Evolutionary conservation across 2,329 filamentous ascomycete genomes (phyloP).

Genomic region (Fusarium ramigenum): DNA sequence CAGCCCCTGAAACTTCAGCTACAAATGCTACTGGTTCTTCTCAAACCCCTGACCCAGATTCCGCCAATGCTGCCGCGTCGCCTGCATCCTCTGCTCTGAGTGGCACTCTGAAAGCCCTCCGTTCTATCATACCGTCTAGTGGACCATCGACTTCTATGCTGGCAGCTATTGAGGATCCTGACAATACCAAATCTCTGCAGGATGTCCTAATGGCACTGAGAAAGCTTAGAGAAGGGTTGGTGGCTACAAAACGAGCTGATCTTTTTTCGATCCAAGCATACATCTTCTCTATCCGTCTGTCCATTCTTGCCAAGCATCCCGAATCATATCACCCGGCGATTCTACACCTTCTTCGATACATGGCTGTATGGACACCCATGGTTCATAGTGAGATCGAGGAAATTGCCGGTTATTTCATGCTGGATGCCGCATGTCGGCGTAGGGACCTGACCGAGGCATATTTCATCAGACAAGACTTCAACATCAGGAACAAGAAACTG

Average conservation of each 20-base stretch:
- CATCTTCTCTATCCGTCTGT: slow-evolving; percentile 87
- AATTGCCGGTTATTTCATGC: slow-evolving; percentile 80
- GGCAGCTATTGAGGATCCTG: slow-evolving; percentile 34
- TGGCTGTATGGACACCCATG: slow-evolving; percentile 76
- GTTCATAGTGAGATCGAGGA: slow-evolving; percentile 79
- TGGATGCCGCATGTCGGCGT: slow-evolving; percentile 89
- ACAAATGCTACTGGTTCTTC: background rate
- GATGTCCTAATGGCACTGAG: slow-evolving; percentile 84
- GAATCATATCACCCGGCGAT: slow-evolving; percentile 93
- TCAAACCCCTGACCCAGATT: background rate
- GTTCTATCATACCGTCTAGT: slow-evolving; percentile 17
- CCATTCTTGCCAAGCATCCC: slow-evolving; percentile 81
- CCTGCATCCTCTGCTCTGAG: slow-evolving; percentile 15
- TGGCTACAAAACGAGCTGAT: slow-evolving; percentile 79
- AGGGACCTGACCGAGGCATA: slow-evolving; percentile 79
- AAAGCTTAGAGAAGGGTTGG: slow-evolving; percentile 90
- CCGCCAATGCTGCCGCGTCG: background rate
- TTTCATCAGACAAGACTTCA: slow-evolving; percentile 68
- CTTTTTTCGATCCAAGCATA: slow-evolving; percentile 89
- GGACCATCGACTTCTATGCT: slow-evolving; percentile 24
- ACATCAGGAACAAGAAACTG: slow-evolving; percentile 72
- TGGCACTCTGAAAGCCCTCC: slow-evolving; percentile 10
- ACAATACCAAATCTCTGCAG: slow-evolving; percentile 71
- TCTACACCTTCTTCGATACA: slow-evolving; percentile 75
- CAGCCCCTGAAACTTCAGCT: background rate